Evolutionary conservation across 768 basidiomycete genomes (phyloP).

Genomic region (Myochromella boudieri): DNA sequence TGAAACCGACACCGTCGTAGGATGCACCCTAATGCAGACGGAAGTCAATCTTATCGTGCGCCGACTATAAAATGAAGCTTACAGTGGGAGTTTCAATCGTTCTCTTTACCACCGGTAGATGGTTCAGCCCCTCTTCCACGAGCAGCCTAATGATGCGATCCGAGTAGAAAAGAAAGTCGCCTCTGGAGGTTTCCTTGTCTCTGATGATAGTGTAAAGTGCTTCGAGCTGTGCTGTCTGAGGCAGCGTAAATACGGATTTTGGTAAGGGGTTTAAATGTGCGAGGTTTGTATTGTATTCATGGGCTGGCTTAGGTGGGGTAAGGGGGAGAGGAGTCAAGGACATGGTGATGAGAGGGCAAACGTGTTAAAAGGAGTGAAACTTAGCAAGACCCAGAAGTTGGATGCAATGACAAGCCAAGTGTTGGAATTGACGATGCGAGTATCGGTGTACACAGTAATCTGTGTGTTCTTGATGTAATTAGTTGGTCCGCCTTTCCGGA

Average conservation of each 20-base stretch:
- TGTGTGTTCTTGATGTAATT: too few relatives aligned
- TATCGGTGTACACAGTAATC: too few relatives aligned
- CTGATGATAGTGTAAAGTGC: slow-evolving; percentile 95
- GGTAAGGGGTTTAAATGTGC: slow-evolving; percentile 53
- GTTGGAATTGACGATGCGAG: too few relatives aligned
- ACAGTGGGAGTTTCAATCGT: slow-evolving; percentile 84
- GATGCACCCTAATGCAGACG: slow-evolving; percentile 54
- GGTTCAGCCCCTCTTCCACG: slow-evolving; percentile 88
- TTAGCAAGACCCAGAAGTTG: background rate
- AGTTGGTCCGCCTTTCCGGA: too few relatives aligned
- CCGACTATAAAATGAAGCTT: slow-evolving; percentile 22
- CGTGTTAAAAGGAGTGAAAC: background rate
- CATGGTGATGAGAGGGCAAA: slow-evolving; percentile 8
- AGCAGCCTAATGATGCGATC: slow-evolving; percentile 87
- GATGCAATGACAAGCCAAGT: background rate
- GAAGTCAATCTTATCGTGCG: background rate
- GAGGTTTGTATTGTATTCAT: slow-evolving; percentile 29
- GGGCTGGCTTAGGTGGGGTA: slow-evolving; percentile 35
- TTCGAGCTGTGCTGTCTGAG: slow-evolving; percentile 90
- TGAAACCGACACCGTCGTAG: slow-evolving; percentile 92
- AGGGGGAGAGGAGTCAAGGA: slow-evolving; percentile 21
- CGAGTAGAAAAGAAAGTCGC: slow-evolving; percentile 96
- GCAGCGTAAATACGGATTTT: slow-evolving; percentile 84
- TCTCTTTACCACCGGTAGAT: slow-evolving; percentile 70
- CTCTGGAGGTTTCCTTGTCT: slow-evolving; percentile 81